Base-by-base conservation (phyloP, 73 alveolate species). In the Symbiodinium natans region DNA sequence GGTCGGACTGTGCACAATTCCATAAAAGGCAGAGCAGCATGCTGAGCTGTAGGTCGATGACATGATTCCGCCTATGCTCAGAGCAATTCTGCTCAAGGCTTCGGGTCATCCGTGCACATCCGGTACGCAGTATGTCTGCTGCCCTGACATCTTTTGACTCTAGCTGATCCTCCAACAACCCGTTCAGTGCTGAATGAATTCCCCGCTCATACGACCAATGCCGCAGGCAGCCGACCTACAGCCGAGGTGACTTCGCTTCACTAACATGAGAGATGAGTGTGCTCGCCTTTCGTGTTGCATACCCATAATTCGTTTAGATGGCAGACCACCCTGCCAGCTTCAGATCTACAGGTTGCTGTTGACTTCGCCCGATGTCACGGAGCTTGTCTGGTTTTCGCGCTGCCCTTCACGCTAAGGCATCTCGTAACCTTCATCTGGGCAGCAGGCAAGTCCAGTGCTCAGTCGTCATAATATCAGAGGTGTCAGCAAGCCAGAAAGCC, bases 371-470 rank as follows among this genome's bases (percentile, higher is more conserved):
- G n/a, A n/a, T n/a, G n/a, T n/a, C n/a, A n/a, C n/a, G n/a, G n/a
- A n/a, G n/a, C n/a, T n/a, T n/a, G n/a, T n/a, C n/a, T n/a, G n/a
- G n/a, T n/a, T n/a, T n/a, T 23, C 36, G 43, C 43, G 17, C 25
- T 86, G 25, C 42, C 27, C 13, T 19, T 29, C 84, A 27, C 19
- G 33, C 95, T 88, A 31, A 88, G 95, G 42, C 95, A 88, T 31
- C 21, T 88, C 23, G 84, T 56, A 5, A 85, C 95, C 86, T 88
- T 88, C 36, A 38, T 88, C 29, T 88, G 95, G 95, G 95, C 95
- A 38, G 34, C 95, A 25, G 95, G 95, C 42, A 56, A 39, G 95
- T 38, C 43, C 33, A 13, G 39, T 38, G 34, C 95, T 88, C 83
- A 86, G 93, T 41, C 39, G 27, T 68, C 11, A 25, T 27, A 52